Evolutionary conservation across 2,329 filamentous ascomycete species (phyloP).

Genomic region (Aspergillus fumigatiaffinis): DNA sequence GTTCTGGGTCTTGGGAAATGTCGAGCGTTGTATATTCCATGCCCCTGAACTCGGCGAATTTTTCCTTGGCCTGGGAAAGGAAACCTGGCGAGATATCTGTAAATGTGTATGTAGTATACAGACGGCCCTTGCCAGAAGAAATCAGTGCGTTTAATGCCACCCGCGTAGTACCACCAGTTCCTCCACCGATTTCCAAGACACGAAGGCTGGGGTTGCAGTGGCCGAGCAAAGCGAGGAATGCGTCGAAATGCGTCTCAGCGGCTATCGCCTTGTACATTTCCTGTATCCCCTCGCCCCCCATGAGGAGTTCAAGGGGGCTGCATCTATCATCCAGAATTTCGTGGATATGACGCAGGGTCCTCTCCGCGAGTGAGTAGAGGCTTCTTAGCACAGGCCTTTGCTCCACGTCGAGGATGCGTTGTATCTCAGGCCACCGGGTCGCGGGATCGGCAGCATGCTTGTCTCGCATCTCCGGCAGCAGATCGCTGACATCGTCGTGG

Average conservation of each 20-base stretch:
- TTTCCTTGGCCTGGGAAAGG: slow-evolving; percentile 26
- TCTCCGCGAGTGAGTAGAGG: too few relatives aligned
- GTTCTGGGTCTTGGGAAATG: slow-evolving; percentile 16
- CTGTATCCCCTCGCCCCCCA: too few relatives aligned
- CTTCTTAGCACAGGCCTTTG: too few relatives aligned
- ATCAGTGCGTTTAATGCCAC: slow-evolving; percentile 6
- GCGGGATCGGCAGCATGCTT: too few relatives aligned
- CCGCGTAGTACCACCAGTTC: slow-evolving; percentile 27
- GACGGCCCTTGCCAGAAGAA: not conserved
- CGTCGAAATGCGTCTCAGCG: not conserved
- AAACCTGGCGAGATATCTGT: slow-evolving; percentile 25
- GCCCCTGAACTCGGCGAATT: slow-evolving; percentile 20
- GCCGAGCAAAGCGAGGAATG: not conserved
- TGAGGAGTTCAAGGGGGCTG: too few relatives aligned
- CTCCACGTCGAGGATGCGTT: too few relatives aligned
- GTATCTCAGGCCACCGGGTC: too few relatives aligned
- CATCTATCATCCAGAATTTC: too few relatives aligned
- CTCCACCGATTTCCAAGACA: slow-evolving; percentile 26
- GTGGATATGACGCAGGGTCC: too few relatives aligned
- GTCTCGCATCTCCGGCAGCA: too few relatives aligned
- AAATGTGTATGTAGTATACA: slow-evolving; percentile 10
- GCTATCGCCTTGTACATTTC: too few relatives aligned
- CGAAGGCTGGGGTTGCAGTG: slow-evolving; percentile 8
- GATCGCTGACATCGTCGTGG: too few relatives aligned
- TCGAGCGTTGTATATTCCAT: slow-evolving; percentile 26